Base-by-base conservation (phyloP, 257 asterid genomes). In the Verbena officinalis region DNA sequence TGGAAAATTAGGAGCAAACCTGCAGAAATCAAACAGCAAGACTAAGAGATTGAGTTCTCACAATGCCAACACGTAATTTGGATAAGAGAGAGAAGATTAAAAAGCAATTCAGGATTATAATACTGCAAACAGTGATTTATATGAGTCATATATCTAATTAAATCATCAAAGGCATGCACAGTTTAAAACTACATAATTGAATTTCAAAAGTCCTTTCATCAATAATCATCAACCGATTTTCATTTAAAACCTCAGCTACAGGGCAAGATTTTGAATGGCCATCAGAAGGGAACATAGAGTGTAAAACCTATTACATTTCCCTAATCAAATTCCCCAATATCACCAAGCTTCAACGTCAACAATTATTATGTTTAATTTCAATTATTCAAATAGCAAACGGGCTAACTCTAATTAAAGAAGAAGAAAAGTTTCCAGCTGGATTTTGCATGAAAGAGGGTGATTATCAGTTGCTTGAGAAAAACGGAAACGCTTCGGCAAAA, bases 1-100 rank as follows among this genome's bases (percentile, higher is more conserved):
- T 50, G 30, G 48, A 67, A 36, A 67, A 73, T 17, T 27, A 15
- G 36, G 44, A 17, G 55, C 55, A 49, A 43, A 45, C 73, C 75
- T 67, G 72, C 68, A 77, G 30, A 65, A 43, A 17, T 2, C 17
- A 17, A 64, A 54, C 34, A 16, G 7, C 24, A 39, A 30, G 12
- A 27, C 39, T 58, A 24, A 72, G 64, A 51, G 13, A 22, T 12
- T 19, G 38, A 0, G 33, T 21, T 59, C 21, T 44, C 58, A 46
- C 13, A 15, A 53, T 2, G n/a, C n/a, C 23, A 6, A 48, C 10
- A 31, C 7, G 23, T 31, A 42, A 52, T 16, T 14, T 14, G 3
- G 22, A 44, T 14, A 23, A 55, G 54, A 10, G 10, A 22, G 27
- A 64, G 31, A 48, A 7, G 2, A 53, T 14, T 22, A 39, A 23